Evolutionary conservation across 1,284 basidiomycete genomes (phyloP).

Genomic region (Pseudomicrostroma phylloplanum): DNA sequence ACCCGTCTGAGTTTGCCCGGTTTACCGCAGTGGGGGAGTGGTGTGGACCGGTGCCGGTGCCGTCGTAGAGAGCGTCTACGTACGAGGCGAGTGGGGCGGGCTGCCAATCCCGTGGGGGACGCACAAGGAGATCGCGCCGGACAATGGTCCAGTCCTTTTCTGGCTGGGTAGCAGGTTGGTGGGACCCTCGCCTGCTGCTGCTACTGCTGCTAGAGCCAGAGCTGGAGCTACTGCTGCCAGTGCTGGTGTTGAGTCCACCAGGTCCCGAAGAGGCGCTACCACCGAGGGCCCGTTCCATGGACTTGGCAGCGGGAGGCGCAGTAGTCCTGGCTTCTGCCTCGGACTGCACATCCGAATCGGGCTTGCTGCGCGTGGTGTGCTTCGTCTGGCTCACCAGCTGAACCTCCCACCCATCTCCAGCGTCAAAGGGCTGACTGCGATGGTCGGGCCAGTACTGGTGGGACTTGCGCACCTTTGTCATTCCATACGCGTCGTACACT

Average conservation of each 20-base stretch:
- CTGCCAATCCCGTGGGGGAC: not conserved
- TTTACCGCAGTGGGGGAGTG: not conserved
- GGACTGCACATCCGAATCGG: too few species aligned
- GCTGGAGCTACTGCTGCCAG: too few species aligned
- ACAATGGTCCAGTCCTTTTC: slow-evolving; percentile 3
- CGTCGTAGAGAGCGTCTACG: slow-evolving; percentile 9
- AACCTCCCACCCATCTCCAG: slow-evolving; percentile 4
- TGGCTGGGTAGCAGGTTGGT: not conserved
- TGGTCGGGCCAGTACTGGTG: slow-evolving; percentile 44
- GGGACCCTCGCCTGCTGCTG: not conserved
- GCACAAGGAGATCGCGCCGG: not conserved
- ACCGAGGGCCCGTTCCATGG: too few species aligned
- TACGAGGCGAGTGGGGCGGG: slow-evolving; percentile 14
- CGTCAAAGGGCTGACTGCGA: slow-evolving; percentile 14
- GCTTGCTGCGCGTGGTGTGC: slow-evolving; percentile 12
- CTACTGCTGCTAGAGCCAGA: not conserved
- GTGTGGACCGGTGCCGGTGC: not conserved
- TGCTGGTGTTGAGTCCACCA: too few species aligned
- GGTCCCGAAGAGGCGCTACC: too few species aligned
- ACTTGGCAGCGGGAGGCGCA: too few species aligned
- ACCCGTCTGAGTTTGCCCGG: not conserved
- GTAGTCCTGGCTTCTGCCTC: too few species aligned
- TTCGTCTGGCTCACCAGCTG: slow-evolving; percentile 4
- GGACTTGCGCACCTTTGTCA: slow-evolving; percentile 24
- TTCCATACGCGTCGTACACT: slow-evolving; percentile 9